Evolutionary conservation across 768 basidiomycete species (phyloP).

Genomic region (Neoboletus magnificus): DNA sequence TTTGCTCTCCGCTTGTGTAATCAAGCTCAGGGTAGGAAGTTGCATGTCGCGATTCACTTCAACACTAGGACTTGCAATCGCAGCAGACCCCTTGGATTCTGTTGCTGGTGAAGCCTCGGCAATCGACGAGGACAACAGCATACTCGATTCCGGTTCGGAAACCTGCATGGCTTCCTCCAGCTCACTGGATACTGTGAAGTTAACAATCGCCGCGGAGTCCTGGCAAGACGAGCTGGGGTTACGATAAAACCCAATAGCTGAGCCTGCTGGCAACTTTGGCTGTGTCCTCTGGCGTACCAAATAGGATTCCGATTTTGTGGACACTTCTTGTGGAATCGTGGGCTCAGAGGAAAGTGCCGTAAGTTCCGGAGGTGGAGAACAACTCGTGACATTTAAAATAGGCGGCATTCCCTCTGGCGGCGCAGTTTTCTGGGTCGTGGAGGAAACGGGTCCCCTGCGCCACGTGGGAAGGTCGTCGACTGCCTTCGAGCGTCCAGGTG

Average conservation of each 20-base stretch:
- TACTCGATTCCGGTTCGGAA: slow-evolving; percentile 17
- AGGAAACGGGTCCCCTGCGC: slow-evolving; percentile 34
- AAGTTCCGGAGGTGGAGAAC: slow-evolving; percentile 62
- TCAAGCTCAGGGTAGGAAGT: slow-evolving; percentile 20
- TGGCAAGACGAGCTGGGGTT: slow-evolving; percentile 52
- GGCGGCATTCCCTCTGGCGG: slow-evolving; percentile 11
- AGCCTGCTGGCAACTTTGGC: slow-evolving; percentile 70
- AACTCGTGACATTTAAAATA: slow-evolving; percentile 54
- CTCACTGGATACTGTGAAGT: slow-evolving; percentile 80
- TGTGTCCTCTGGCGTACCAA: slow-evolving; percentile 48
- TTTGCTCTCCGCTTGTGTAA: slow-evolving; percentile 44
- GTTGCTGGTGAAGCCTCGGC: slow-evolving; percentile 9
- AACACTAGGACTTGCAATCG: slow-evolving; percentile 6
- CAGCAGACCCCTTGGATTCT: slow-evolving; percentile 5
- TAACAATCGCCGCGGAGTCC: slow-evolving; percentile 51
- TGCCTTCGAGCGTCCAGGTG: slow-evolving; percentile 29
- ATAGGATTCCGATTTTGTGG: slow-evolving; percentile 24
- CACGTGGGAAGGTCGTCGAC: slow-evolving; percentile 37
- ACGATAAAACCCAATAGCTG: slow-evolving; percentile 71
- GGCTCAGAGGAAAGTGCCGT: slow-evolving; percentile 21
- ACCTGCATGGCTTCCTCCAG: slow-evolving; percentile 40
- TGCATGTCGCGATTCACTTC: slow-evolving; percentile 7
- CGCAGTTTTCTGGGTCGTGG: slow-evolving; percentile 5
- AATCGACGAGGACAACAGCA: slow-evolving; percentile 26
- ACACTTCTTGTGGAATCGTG: slow-evolving; percentile 34